Evolutionary conservation across 768 basidiomycete genomes (phyloP), one percentile per base, ranked within the genome.

Genomic region (Leucosporidium yakuticum): DNA sequence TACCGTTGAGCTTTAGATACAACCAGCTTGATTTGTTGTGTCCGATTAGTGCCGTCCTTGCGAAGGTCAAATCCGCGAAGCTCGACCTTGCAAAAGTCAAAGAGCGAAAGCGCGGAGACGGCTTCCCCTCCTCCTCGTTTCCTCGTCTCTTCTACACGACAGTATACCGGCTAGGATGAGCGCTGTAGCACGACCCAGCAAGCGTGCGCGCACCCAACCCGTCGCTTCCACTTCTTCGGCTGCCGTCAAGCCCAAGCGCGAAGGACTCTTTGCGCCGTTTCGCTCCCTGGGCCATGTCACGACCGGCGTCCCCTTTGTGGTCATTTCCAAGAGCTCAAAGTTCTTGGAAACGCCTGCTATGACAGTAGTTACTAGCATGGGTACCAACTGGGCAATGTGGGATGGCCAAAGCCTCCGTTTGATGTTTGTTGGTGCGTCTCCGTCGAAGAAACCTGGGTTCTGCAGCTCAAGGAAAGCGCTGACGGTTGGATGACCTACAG

Each of bases 231-330:
- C n/a, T 6, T 27, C 57, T 5, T n/a, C 57, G 1, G 57, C 44
- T 1, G 21, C 49, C 9, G 44, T 36, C 15, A 25, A 17, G 23
- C 8, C 36, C 0, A 12, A 23, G 21, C 61, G 62, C 27, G 64
- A 69, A 32, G 19, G 75, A 32, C 76, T 99, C 51, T 98, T 95
- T 77, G 90, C 88, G 7, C 95, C 96, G 5, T 99, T 98, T 77
- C 85, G 96, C 67, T 93, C 93, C 11, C 84, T 99, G n/a, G 95
- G 96, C 32, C 84, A 92, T 65, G 84, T 98, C 75, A 91, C 94
- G 54, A 94, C 95, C 76, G 84, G 88, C 80, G 83, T 94, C 31
- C 92, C 94, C 15, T 91, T 95, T 77, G 85, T 88, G 21, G 78
- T 97, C 66, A 92, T 95, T 81, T 86, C 88, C 2, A 85, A 91